phyloP scores from a whole-genome alignment of 768 basidiomycete genomes.

The Xanthoconium purpureum region DNA sequence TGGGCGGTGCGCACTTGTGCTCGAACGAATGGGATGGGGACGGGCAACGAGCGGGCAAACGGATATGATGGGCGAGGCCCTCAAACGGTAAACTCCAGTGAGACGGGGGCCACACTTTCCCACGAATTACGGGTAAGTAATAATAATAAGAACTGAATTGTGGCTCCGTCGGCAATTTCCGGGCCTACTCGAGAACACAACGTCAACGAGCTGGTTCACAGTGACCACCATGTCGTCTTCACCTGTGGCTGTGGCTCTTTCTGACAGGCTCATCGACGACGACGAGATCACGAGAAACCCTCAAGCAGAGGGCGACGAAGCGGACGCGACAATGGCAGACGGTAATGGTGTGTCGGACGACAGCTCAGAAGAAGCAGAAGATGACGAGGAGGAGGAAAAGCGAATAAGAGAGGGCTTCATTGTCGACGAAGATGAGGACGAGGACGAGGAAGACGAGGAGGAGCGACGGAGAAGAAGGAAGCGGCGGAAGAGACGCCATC shows the following conservation, averaged over 20 bases:
- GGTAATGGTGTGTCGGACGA: constrained; percentile 56
- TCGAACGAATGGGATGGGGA: too few relatives aligned
- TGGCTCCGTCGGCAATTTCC: constrained; percentile 28
- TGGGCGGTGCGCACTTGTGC: too few relatives aligned
- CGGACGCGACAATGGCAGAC: constrained; percentile 50
- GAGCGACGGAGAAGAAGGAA: constrained; percentile 58
- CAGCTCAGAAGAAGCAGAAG: constrained; percentile 87
- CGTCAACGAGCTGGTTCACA: constrained; percentile 18
- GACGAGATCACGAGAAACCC: constrained; percentile 64
- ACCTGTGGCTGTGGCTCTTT: constrained; percentile 37
- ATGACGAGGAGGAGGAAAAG: constrained; percentile 84
- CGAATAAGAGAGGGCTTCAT: constrained; percentile 87
- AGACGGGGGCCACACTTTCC: too few relatives aligned
- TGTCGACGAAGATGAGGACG: constrained; percentile 90
- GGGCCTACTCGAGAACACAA: constrained; percentile 8
- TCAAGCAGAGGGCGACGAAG: constrained; percentile 51
- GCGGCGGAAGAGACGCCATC: constrained; percentile 64
- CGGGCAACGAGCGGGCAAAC: too few relatives aligned
- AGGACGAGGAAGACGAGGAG: constrained; percentile 66
- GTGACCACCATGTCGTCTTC: constrained; percentile 55
- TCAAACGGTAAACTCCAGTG: too few relatives aligned
- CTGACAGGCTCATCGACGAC: constrained; percentile 33
- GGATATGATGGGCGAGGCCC: too few relatives aligned
- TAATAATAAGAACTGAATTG: constrained; percentile 3
- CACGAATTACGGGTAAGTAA: too few relatives aligned